phyloP scores from a whole-genome alignment of 208 protist species.

The Blastocrithidia nonstop region DNA sequence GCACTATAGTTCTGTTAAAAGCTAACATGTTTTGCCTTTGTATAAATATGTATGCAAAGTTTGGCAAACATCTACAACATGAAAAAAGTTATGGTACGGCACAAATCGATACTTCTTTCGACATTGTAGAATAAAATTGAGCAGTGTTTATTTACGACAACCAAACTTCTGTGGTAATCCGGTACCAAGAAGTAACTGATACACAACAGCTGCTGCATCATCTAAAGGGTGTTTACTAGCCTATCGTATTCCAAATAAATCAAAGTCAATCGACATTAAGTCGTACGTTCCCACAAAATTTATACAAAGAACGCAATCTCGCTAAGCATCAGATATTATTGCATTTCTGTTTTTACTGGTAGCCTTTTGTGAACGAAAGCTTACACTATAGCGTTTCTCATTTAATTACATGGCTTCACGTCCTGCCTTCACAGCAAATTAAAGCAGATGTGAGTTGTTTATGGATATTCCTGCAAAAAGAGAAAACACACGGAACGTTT shows the following conservation, averaged over 20 bases:
- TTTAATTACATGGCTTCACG: constrained; percentile 58
- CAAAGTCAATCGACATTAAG: constrained; percentile 43
- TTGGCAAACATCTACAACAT: constrained; percentile 72
- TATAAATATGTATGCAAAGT: constrained; percentile 64
- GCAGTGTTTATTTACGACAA: constrained; percentile 46
- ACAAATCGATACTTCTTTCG: constrained; percentile 68
- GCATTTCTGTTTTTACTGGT: constrained; percentile 6
- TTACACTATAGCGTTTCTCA: constrained; percentile 15
- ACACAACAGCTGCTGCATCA: constrained; percentile 27
- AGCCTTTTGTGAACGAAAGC: background rate
- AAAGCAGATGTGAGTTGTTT: constrained; percentile 67
- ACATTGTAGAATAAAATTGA: constrained; percentile 69
- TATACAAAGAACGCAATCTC: constrained; percentile 14
- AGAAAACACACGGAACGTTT: constrained; percentile 63
- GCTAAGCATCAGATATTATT: constrained; percentile 23
- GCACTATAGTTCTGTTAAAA: constrained; percentile 59
- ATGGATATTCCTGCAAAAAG: constrained; percentile 76
- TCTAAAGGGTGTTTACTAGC: constrained; percentile 18
- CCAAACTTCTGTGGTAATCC: constrained; percentile 61
- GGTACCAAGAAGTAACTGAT: constrained; percentile 27
- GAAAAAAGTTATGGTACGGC: constrained; percentile 82
- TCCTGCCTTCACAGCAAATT: constrained; percentile 66
- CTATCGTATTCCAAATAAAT: constrained; percentile 53
- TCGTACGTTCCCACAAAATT: constrained; percentile 21
- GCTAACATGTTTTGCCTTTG: constrained; percentile 19